A percentile compares a stretch with the other conserved stretches of the same genome.
These are phyloP conservation scores for Calonectria pauciramosa DNA, from an alignment of 2,329 filamentous ascomycete species.

Conservation along the genomic window DNA sequence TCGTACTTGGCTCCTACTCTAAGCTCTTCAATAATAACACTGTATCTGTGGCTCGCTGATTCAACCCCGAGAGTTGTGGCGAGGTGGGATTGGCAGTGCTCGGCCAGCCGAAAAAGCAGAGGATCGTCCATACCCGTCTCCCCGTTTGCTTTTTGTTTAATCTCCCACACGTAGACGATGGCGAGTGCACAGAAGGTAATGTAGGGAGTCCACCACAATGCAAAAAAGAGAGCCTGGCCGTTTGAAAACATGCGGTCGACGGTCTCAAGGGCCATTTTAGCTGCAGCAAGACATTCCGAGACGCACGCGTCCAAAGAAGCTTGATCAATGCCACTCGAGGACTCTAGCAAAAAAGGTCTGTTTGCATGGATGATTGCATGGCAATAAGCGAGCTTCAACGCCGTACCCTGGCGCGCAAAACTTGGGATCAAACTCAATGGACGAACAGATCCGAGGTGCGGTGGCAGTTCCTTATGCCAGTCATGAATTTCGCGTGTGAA, in stretches of 20 bases:
- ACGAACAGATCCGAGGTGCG: slow-evolving; percentile 56
- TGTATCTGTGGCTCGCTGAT: slow-evolving; percentile 63
- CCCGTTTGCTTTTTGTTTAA: slow-evolving; percentile 54
- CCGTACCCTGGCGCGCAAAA: slow-evolving; percentile 62
- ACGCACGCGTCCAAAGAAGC: slow-evolving; percentile 44
- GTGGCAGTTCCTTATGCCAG: slow-evolving; percentile 55
- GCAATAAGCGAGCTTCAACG: slow-evolving; percentile 65
- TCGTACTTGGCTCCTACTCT: slow-evolving; percentile 40
- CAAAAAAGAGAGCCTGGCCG: slow-evolving; percentile 54
- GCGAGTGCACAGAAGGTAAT: slow-evolving; percentile 67
- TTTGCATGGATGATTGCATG: slow-evolving; percentile 69
- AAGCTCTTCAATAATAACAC: slow-evolving; percentile 66
- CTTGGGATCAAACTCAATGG: slow-evolving; percentile 59
- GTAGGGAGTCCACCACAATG: slow-evolving; percentile 68
- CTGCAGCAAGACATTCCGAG: slow-evolving; percentile 58
- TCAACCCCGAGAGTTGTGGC: slow-evolving; percentile 53
- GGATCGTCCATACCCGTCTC: slow-evolving; percentile 9
- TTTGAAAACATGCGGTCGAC: slow-evolving; percentile 30
- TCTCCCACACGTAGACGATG: slow-evolving; percentile 67
- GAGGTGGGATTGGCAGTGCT: slow-evolving; percentile 62
- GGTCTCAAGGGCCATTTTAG: slow-evolving; percentile 17
- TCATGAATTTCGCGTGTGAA: slow-evolving; percentile 53
- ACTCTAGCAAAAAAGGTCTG: slow-evolving; percentile 54
- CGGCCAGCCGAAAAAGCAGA: slow-evolving; percentile 56
- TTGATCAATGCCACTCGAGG: slow-evolving; percentile 54